These are phyloP conservation scores for Mycena amicta DNA, from an alignment of 768 basidiomycete genomes.

Conservation along the genomic window DNA sequence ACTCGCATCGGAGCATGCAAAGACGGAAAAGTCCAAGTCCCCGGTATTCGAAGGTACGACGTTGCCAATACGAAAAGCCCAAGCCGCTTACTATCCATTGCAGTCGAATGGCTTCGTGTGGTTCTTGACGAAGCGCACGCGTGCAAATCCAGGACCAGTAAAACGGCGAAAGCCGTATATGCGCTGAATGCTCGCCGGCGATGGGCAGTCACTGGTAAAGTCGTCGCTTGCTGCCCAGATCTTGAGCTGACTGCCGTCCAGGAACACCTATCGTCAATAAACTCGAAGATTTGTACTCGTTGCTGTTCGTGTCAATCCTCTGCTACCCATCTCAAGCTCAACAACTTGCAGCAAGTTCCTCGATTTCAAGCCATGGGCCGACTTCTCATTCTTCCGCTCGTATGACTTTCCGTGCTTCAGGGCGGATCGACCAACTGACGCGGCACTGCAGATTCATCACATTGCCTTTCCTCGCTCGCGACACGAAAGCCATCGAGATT, in stretches of 20 bases:
- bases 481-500: constrained; percentile 91
- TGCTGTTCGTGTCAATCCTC: constrained; percentile 55
- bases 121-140: constrained; percentile 95
- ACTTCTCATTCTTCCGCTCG: constrained; percentile 88
- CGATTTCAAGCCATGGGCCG: constrained; percentile 79
- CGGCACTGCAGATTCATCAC: constrained; percentile 72
- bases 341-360: constrained; percentile 64
- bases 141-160: constrained; percentile 87
- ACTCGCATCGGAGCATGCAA: constrained; percentile 84
- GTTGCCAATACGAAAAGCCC: background rate
- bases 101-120: constrained; percentile 81
- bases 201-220: constrained; percentile 86
- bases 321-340: background rate
- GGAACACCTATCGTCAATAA: constrained; percentile 96
- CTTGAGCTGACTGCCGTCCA: constrained; percentile 21
- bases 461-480: constrained; percentile 86
- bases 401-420: too few species aligned
- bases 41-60: constrained; percentile 72
- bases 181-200: constrained; percentile 75
- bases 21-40: constrained; percentile 54
- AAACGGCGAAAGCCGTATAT: constrained; percentile 87
- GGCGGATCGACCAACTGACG: too few species aligned
- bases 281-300: constrained; percentile 87
- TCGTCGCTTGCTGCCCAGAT: background rate
- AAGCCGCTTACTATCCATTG: constrained; percentile 6